Evolutionary conservation across 768 basidiomycete genomes (phyloP).

Genomic region (Hygrocybe coccinea): DNA sequence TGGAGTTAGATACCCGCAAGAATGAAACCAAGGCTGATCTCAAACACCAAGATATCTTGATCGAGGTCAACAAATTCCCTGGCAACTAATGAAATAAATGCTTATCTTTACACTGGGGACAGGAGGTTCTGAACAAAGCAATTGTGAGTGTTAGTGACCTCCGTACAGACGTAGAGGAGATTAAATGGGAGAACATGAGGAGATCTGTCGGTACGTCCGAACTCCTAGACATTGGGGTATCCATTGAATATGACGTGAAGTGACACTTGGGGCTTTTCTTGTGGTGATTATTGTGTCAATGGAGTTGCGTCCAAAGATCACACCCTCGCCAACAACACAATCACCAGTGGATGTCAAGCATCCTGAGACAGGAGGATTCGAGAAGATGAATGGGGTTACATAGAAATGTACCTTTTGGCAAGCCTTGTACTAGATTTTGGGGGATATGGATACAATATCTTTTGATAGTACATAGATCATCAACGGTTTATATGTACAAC

Average conservation of each 20-base stretch:
- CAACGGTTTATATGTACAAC: no score
- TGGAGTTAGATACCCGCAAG: conserved; percentile 93
- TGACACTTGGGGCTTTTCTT: conserved; percentile 60
- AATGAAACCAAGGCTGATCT: conserved; percentile 82
- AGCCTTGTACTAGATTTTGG: no score
- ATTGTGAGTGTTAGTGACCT: conserved; percentile 73
- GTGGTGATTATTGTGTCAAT: conserved; percentile 63
- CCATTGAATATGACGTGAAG: conserved; percentile 41
- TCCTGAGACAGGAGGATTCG: conserved; percentile 31
- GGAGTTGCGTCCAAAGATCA: conserved; percentile 55
- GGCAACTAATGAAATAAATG: background rate
- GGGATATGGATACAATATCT: no score
- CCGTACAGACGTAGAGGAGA: conserved; percentile 75
- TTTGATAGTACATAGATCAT: no score
- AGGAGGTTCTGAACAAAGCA: conserved; percentile 75
- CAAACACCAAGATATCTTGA: conserved; percentile 77
- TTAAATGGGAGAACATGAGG: conserved; percentile 87
- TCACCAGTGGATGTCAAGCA: conserved; percentile 20
- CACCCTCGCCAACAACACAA: conserved; percentile 25
- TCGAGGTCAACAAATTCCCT: conserved; percentile 51
- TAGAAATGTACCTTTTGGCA: background rate
- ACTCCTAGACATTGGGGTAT: no score
- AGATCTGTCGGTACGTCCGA: conserved; percentile 63
- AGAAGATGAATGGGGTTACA: conserved; percentile 17
- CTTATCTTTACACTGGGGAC: background rate